Percentiles rank a stretch among this genome's conserved stretches.
These are phyloP conservation scores for Trichophyton mentagrophytes DNA, from an alignment of 2,329 filamentous ascomycete species.

Conservation along the genomic window DNA sequence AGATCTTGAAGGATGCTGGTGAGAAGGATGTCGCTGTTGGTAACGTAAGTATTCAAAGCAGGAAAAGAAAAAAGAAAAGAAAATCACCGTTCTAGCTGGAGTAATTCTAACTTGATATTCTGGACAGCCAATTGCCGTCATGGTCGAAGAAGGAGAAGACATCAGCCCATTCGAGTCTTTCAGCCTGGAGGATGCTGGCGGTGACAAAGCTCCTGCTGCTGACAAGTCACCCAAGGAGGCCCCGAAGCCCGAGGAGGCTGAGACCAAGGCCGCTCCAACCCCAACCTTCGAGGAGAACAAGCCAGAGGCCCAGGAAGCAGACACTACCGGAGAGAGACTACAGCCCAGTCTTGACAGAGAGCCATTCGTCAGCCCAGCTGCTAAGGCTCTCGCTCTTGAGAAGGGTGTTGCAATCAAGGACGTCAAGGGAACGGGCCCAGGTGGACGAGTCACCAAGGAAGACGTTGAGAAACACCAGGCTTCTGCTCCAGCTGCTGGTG, in stretches of 20 bases:
- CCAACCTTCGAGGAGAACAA: conserved; percentile 48
- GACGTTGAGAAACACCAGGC: conserved; percentile 81
- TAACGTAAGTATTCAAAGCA: conserved; percentile 54
- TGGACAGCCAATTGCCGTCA: conserved; percentile 76
- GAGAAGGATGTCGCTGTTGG: conserved; percentile 90
- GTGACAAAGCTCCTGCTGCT: conserved; percentile 54
- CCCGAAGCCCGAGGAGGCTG: conserved; percentile 36
- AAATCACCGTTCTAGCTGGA: neutral
- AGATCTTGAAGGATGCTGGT: conserved; percentile 83
- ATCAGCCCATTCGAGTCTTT: conserved; percentile 80
- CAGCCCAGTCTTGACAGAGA: conserved; percentile 75
- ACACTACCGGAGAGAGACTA: conserved; percentile 61
- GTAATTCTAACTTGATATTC: neutral
- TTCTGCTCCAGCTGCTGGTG: conserved; percentile 34
- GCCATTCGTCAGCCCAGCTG: conserved; percentile 57
- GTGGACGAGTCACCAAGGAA: conserved; percentile 77
- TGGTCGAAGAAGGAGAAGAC: conserved; percentile 85
- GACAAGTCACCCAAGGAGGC: conserved; percentile 53
- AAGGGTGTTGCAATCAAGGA: conserved; percentile 63
- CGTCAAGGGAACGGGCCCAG: conserved; percentile 77
- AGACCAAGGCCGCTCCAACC: conserved; percentile 44
- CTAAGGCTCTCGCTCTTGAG: conserved; percentile 72
- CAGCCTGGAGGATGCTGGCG: conserved; percentile 78
- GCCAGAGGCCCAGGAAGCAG: conserved; percentile 40
- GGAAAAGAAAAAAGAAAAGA: neutral